Percentiles rank a stretch among this genome's conserved stretches.
Conservation (phyloP, 1,284 basidiomycete species). For the Quambalaria eucalypti region DNA sequence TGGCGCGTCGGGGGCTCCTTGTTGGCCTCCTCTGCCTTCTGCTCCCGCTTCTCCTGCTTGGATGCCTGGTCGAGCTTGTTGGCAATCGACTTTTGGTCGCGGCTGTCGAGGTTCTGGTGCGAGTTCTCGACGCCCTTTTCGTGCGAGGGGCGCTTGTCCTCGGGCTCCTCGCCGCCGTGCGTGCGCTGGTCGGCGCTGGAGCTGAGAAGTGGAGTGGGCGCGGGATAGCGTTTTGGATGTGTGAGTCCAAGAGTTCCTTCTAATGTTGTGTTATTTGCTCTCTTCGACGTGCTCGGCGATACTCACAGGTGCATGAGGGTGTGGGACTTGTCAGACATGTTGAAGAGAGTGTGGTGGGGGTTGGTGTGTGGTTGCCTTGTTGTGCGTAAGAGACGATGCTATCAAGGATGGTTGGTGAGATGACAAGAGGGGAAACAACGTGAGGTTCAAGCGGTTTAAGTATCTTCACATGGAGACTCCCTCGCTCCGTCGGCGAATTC, state of each 20-base stretch:
- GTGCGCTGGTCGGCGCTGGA: constrained; percentile 30
- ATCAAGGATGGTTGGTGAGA: no score
- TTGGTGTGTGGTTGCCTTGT: neutral
- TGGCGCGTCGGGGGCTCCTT: constrained; percentile 21
- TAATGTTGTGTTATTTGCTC: no score
- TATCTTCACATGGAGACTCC: no score
- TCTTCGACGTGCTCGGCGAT: neutral
- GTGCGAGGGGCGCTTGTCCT: constrained; percentile 29
- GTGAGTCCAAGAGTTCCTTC: no score
- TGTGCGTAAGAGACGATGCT: no score
- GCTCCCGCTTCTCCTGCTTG: constrained; percentile 30
- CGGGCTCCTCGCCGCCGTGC: constrained; percentile 24
- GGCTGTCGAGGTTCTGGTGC: constrained; percentile 30
- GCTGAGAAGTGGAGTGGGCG: constrained; percentile 7
- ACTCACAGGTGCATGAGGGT: constrained; percentile 9
- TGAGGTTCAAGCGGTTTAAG: no score
- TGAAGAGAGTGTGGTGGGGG: constrained; percentile 1
- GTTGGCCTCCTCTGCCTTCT: constrained; percentile 20
- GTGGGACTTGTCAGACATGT: constrained; percentile 7
- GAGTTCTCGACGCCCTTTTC: constrained; percentile 35
- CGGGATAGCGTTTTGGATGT: no score
- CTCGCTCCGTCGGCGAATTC: no score
- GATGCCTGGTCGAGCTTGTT: constrained; percentile 39
- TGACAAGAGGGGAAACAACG: no score
- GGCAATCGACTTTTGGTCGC: constrained; percentile 34